Percentiles rank a stretch among this genome's conserved stretches.
phyloP scores from a whole-genome alignment of 352 stramenopile species.

The Blastocystis sp. region DNA sequence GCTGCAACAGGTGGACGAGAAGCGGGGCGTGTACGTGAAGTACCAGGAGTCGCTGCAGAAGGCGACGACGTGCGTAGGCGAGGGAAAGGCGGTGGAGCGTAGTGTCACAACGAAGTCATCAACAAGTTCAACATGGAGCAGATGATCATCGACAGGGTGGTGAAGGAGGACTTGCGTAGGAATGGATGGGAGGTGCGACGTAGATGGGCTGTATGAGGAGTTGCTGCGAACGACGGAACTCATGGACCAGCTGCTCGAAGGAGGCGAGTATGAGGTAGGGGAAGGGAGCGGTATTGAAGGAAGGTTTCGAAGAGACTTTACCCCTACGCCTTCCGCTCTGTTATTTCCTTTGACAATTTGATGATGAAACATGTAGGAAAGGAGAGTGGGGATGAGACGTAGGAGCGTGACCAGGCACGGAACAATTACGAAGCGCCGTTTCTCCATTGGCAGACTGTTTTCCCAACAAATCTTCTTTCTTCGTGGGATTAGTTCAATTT shows the following conservation, averaged over 20 bases:
- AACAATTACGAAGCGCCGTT: constrained; percentile 51
- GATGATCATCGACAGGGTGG: not conserved
- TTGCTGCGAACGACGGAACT: not conserved
- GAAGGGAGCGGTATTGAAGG: not conserved
- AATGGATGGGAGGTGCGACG: not conserved
- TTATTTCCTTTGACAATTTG: constrained; percentile 33
- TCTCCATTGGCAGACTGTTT: constrained; percentile 53
- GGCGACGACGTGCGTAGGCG: not conserved
- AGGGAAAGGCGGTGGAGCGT: not conserved
- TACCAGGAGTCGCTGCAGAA: constrained; percentile 22
- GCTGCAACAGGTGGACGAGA: not conserved
- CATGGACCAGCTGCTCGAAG: not conserved
- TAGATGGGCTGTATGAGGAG: constrained; percentile 10
- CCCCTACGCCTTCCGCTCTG: not conserved
- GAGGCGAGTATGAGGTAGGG: not conserved
- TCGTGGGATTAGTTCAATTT: constrained; percentile 54
- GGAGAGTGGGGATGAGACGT: not conserved
- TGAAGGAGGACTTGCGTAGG: constrained; percentile 23
- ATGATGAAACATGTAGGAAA: constrained; percentile 36
- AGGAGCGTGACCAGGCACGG: constrained; percentile 39
- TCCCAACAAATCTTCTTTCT: constrained; percentile 51
- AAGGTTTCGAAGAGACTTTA: not conserved
- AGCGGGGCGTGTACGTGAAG: not conserved
- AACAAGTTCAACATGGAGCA: constrained; percentile 52
- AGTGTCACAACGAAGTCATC: constrained; percentile 54